Evolutionary conservation across 108 stramenopile species (phyloP).

Genomic region (Cyclotella distinguenda): DNA sequence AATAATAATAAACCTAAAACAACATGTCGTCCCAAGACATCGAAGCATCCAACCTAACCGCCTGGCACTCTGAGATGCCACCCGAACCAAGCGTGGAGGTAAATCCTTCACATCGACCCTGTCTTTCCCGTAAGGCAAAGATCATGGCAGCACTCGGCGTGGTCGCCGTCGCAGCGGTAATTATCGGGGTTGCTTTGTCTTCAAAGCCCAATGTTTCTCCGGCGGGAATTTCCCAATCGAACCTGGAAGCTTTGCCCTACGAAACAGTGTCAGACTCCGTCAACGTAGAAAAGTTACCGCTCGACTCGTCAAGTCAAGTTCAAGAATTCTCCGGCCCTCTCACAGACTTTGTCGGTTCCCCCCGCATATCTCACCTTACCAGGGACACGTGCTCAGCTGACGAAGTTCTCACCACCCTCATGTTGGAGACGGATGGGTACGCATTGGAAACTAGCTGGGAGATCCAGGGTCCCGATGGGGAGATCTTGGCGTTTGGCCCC

Average conservation of each 20-base stretch:
- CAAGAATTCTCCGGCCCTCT: no score
- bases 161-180: no score
- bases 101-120: conserved; percentile 5
- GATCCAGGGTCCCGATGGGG: conserved; percentile 5
- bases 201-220: no score
- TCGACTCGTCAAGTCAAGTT: background rate
- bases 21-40: background rate
- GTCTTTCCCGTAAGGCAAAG: conserved; percentile 21
- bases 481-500: conserved; percentile 4
- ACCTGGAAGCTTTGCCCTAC: background rate
- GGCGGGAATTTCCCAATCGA: background rate
- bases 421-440: conserved; percentile 8
- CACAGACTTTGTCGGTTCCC: conserved; percentile 6
- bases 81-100: no score
- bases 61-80: no score
- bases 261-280: no score
- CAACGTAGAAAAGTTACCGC: background rate
- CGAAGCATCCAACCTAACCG: no score
- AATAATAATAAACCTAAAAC: no score
- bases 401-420: conserved; percentile 1
- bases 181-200: no score
- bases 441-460: conserved; percentile 6
- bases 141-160: conserved; percentile 8
- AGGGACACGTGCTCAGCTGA: background rate
- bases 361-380: background rate